Evolutionary conservation across 108 stramenopile species (phyloP).

Genomic region (Cyclostephanos invisitatus): DNA sequence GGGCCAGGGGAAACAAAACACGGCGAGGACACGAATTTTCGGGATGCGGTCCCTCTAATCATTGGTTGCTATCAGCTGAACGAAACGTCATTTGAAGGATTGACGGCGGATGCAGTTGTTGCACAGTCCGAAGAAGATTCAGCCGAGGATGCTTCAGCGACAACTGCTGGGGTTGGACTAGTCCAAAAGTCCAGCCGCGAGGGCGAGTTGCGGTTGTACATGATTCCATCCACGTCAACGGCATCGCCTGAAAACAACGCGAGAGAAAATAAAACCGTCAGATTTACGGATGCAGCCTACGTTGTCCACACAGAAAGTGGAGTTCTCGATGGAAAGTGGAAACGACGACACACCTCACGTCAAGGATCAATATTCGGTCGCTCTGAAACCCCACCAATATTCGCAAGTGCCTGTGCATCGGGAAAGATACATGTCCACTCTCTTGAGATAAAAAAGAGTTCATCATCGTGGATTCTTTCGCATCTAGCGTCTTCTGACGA

Average conservation of each 20-base stretch:
- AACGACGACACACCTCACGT: background rate
- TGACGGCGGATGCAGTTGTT: background rate
- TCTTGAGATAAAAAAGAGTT: slow-evolving; percentile 19
- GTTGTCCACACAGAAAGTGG: slow-evolving; percentile 50
- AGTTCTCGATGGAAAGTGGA: slow-evolving; percentile 87
- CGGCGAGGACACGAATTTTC: background rate
- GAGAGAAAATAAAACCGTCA: slow-evolving; percentile 11
- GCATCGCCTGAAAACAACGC: background rate
- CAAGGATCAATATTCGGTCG: slow-evolving; percentile 1
- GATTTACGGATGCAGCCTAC: slow-evolving; percentile 35
- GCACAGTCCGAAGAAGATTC: background rate
- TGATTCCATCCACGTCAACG: slow-evolving; percentile 24
- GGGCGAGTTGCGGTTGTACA: slow-evolving; percentile 47
- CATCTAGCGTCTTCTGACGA: slow-evolving; percentile 31
- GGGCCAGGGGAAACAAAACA: background rate
- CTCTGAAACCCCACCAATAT: slow-evolving; percentile 21
- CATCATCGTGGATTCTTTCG: slow-evolving; percentile 30
- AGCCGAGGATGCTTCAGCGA: slow-evolving; percentile 1
- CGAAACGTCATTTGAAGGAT: slow-evolving; percentile 29
- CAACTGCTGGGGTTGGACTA: background rate
- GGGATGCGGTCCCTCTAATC: slow-evolving; percentile 44
- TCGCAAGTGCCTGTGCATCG: slow-evolving; percentile 37
- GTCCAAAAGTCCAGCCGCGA: slow-evolving; percentile 16
- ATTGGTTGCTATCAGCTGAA: slow-evolving; percentile 82
- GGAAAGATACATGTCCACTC: slow-evolving; percentile 51